phyloP scores from a whole-genome alignment of 2,329 filamentous ascomycete genomes.

The Penicillium hesseltinei region DNA sequence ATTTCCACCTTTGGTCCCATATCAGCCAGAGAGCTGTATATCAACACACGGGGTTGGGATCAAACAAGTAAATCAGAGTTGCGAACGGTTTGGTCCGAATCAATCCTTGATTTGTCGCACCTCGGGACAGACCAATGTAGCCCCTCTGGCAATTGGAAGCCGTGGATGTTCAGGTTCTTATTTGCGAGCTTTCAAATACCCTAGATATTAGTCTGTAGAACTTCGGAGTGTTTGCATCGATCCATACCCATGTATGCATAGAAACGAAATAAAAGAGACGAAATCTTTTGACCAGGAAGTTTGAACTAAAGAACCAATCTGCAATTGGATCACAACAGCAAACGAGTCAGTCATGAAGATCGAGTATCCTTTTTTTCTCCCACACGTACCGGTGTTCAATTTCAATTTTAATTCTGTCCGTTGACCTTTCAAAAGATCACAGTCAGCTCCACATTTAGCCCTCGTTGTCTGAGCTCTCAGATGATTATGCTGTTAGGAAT shows the following conservation, averaged over 20 bases:
- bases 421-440: not conserved
- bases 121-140: not conserved
- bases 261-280: not conserved
- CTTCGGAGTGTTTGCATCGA: not conserved
- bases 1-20: not conserved
- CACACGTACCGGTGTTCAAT: not conserved
- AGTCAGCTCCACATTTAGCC: not conserved
- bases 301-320: not conserved
- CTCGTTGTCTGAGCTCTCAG: not conserved
- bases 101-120: not conserved
- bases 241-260: not conserved
- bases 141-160: not conserved
- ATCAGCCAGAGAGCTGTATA: not conserved
- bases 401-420: not conserved
- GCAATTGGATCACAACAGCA: not conserved
- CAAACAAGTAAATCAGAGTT: not conserved
- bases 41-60: not conserved
- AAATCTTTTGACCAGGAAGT: not conserved
- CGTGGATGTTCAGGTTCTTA: not conserved
- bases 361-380: not conserved
- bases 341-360: not conserved
- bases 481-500: not conserved
- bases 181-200: not conserved
- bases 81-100: not conserved
- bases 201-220: not conserved